These are phyloP conservation scores for Arthromyces matolae DNA, from an alignment of 768 basidiomycete species.

Conservation along the genomic window DNA sequence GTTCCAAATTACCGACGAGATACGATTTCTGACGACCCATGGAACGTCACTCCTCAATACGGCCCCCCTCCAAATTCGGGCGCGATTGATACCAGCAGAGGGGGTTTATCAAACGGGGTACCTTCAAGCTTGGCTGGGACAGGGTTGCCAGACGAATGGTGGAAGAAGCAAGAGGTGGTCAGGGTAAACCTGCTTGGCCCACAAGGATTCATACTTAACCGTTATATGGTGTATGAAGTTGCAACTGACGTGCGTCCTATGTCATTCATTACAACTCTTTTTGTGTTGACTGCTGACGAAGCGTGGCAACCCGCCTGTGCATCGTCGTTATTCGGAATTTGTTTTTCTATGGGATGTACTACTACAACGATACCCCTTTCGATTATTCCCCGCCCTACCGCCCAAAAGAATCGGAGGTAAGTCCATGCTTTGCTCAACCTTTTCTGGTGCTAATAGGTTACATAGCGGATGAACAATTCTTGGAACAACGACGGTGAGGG, in stretches of 20 bases:
- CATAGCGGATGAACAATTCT: constrained; percentile 80
- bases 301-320: constrained; percentile 59
- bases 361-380: constrained; percentile 86
- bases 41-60: constrained; percentile 45
- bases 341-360: constrained; percentile 86
- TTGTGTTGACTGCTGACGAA: constrained; percentile 26
- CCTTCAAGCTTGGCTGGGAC: constrained; percentile 64
- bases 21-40: constrained; percentile 64
- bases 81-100: constrained; percentile 26
- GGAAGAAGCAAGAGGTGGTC: constrained; percentile 76
- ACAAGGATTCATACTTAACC: constrained; percentile 88
- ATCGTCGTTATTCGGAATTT: constrained; percentile 92
- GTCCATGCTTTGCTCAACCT: constrained; percentile 26
- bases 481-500: constrained; percentile 80
- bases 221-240: constrained; percentile 83
- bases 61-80: constrained; percentile 25
- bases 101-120: constrained; percentile 39
- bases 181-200: constrained; percentile 75
- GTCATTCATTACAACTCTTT: constrained; percentile 1
- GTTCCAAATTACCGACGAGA: constrained; percentile 41
- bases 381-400: constrained; percentile 80
- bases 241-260: constrained; percentile 61
- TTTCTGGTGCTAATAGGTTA: constrained; percentile 3
- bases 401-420: constrained; percentile 90
- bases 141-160: constrained; percentile 79